Evolutionary conservation across 495 filamentous ascomycete species (phyloP).

Genomic region (Polyplosphaeria fusca): DNA sequence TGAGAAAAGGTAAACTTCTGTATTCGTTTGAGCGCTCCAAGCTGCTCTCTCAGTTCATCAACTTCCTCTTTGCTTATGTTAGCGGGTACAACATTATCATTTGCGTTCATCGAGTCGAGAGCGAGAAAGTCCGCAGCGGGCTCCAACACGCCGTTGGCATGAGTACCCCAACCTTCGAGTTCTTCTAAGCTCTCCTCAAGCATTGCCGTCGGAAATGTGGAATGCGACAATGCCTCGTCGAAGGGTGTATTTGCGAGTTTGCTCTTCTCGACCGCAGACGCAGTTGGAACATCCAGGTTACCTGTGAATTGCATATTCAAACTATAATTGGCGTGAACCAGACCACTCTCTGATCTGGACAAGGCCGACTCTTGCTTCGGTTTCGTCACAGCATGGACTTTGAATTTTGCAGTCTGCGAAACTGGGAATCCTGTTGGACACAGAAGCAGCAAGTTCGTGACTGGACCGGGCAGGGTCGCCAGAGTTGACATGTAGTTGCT

Average conservation of each 20-base stretch:
- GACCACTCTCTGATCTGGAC: conserved; percentile 42
- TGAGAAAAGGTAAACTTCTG: conserved; percentile 42
- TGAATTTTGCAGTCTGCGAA: conserved; percentile 43
- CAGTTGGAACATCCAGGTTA: conserved; percentile 11
- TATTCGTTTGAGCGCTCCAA: conserved; percentile 38
- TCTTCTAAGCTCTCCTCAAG: conserved; percentile 57
- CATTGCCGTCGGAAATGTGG: conserved; percentile 52
- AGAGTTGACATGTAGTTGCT: conserved; percentile 59
- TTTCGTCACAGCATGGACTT: conserved; percentile 64
- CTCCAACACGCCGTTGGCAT: conserved; percentile 5
- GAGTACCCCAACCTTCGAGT: conserved; percentile 41
- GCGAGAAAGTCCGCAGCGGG: conserved; percentile 38
- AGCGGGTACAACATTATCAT: not conserved
- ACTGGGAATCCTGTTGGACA: conserved; percentile 58
- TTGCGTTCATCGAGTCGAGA: not conserved
- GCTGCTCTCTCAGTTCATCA: conserved; percentile 32
- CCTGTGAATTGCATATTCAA: conserved; percentile 62
- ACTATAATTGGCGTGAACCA: conserved; percentile 62
- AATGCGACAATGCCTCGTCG: conserved; percentile 50
- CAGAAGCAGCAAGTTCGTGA: conserved; percentile 73
- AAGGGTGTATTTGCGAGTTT: conserved; percentile 37
- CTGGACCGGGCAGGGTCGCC: conserved; percentile 67
- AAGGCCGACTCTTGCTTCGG: conserved; percentile 54
- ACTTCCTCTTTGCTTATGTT: conserved; percentile 3
- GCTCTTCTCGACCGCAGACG: conserved; percentile 13